These are phyloP conservation scores for Turnera subulata DNA, from an alignment of 345 rosid species.

Conservation along the genomic window DNA sequence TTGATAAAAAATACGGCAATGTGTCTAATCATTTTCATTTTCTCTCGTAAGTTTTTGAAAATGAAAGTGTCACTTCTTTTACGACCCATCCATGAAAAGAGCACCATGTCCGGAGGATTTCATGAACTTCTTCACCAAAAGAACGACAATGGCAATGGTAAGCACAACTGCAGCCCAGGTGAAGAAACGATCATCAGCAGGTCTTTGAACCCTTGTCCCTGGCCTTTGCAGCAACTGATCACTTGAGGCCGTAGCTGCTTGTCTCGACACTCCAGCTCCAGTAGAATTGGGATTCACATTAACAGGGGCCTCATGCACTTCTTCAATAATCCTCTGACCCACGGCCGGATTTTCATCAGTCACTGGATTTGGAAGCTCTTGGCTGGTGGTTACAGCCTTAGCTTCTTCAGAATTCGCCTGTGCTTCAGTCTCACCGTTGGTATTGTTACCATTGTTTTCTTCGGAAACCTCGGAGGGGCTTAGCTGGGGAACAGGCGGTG, in stretches of 20 bases:
- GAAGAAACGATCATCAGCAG: constrained; percentile 74
- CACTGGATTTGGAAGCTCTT: constrained; percentile 23
- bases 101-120: constrained; percentile 75
- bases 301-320: constrained; percentile 34
- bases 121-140: constrained; percentile 81
- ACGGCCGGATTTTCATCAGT: constrained; percentile 11
- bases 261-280: constrained; percentile 25
- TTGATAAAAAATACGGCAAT: too few relatives aligned
- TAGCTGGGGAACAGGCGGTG: constrained; percentile 55
- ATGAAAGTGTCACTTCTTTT: too few relatives aligned
- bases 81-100: constrained; percentile 73
- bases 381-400: constrained; percentile 13
- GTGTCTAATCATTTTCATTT: too few relatives aligned
- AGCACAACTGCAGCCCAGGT: constrained; percentile 89
- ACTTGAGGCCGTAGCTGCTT: constrained; percentile 20
- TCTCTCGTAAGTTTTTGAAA: background rate
- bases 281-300: constrained; percentile 28
- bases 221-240: constrained; percentile 32
- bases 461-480: constrained; percentile 21
- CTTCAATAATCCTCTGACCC: constrained; percentile 44
- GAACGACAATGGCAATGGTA: constrained; percentile 76
- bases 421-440: constrained; percentile 18
- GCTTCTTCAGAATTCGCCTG: constrained; percentile 16
- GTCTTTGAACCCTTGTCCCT: constrained; percentile 45
- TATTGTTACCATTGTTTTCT: constrained; percentile 24